Evolutionary conservation across 164 flowering plant genomes (phyloP).

Genomic region (Dillenia turbinata): DNA sequence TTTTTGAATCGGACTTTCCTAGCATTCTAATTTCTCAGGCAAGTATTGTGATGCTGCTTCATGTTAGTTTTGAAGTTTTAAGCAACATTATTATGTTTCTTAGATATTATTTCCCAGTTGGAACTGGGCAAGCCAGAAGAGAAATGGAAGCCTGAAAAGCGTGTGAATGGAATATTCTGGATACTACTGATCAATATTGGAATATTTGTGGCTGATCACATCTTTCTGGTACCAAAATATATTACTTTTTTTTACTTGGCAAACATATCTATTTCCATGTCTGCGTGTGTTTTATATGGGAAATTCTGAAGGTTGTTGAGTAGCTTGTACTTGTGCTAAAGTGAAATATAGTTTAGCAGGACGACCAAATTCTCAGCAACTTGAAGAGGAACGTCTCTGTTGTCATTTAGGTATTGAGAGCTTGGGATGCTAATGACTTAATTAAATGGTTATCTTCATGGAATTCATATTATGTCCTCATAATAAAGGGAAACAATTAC

Average conservation of each 20-base stretch:
- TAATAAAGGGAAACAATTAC: too few species aligned
- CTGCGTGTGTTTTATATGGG: too few species aligned
- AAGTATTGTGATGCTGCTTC: neutral
- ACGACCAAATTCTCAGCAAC: too few species aligned
- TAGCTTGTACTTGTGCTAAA: too few species aligned
- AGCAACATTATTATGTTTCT: conserved; percentile 15
- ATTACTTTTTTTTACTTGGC: neutral
- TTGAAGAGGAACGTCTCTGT: too few species aligned
- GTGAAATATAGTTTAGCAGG: too few species aligned
- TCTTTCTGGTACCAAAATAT: conserved; percentile 59
- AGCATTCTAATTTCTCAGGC: neutral
- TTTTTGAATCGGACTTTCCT: neutral
- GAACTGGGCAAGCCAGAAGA: conserved; percentile 63
- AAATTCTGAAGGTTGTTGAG: too few species aligned
- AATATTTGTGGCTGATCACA: conserved; percentile 73
- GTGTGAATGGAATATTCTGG: conserved; percentile 86
- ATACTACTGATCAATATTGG: conserved; percentile 84
- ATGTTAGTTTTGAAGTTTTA: neutral
- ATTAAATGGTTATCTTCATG: too few species aligned
- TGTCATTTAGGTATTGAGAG: too few species aligned
- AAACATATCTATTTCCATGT: neutral
- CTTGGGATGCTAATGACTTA: too few species aligned
- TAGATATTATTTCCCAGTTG: conserved; percentile 76
- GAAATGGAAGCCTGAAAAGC: conserved; percentile 47
- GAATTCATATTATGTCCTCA: too few species aligned